phyloP scores from a whole-genome alignment of 495 filamentous ascomycete species.

The Neurospora sp. region DNA sequence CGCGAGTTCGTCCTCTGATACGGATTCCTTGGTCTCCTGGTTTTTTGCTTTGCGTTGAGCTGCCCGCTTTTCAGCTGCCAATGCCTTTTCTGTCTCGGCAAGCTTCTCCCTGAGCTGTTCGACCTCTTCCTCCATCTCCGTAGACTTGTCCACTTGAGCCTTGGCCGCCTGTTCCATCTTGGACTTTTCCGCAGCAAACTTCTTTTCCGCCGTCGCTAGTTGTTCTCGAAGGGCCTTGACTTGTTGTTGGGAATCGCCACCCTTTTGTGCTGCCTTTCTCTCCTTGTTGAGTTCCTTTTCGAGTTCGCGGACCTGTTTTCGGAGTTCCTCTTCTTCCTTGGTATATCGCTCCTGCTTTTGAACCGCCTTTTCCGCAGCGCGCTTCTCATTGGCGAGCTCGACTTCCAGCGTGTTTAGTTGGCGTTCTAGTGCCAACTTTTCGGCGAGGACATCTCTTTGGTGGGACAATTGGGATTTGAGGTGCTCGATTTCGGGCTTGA shows the following conservation, averaged over 20 bases:
- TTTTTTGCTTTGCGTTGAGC: constrained; percentile 41
- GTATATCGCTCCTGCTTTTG: constrained; percentile 37
- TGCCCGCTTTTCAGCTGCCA: constrained; percentile 36
- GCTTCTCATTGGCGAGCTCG: constrained; percentile 70
- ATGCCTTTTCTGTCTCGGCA: constrained; percentile 36
- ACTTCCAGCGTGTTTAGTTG: constrained; percentile 66
- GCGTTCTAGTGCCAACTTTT: constrained; percentile 66
- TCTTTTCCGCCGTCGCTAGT: constrained; percentile 12
- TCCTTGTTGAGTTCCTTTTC: constrained; percentile 44
- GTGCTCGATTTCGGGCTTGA: constrained; percentile 73
- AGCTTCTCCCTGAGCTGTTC: constrained; percentile 37
- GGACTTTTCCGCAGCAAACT: constrained; percentile 28
- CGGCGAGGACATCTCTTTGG: constrained; percentile 54
- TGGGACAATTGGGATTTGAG: constrained; percentile 57
- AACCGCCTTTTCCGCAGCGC: constrained; percentile 49
- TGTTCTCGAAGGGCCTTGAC: constrained; percentile 20
- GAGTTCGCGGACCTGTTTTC: constrained; percentile 34
- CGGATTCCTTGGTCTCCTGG: constrained; percentile 21
- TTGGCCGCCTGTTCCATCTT: constrained; percentile 19
- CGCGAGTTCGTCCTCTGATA: constrained; percentile 21
- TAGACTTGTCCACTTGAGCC: constrained; percentile 15
- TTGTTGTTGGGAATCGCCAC: constrained; percentile 21
- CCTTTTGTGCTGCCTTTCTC: constrained; percentile 28
- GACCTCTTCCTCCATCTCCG: constrained; percentile 27
- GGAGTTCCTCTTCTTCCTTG: constrained; percentile 34